Evolutionary conservation across 305 asterid genomes (phyloP).

Genomic region (Rubia occidens): DNA sequence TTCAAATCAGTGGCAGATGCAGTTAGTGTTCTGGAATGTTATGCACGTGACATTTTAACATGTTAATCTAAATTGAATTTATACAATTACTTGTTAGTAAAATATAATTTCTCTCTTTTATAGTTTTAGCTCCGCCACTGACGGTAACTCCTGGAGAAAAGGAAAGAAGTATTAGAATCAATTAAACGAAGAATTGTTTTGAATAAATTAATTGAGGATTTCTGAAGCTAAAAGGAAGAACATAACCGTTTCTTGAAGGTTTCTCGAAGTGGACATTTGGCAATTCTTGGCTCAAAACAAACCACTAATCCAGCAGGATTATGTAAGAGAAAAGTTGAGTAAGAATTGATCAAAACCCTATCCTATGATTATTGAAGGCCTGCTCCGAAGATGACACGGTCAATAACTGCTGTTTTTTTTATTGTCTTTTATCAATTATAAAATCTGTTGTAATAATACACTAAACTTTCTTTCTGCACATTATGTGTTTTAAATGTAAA

Average conservation of each 20-base stretch:
- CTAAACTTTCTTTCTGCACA: too few relatives aligned
- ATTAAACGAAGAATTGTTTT: neutral
- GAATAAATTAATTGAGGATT: too few relatives aligned
- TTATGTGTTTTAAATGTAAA: too few relatives aligned
- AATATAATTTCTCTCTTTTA: too few relatives aligned
- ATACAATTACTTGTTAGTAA: too few relatives aligned
- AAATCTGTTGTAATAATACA: too few relatives aligned
- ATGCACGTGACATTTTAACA: too few relatives aligned
- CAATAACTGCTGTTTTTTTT: neutral
- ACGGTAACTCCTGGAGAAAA: neutral
- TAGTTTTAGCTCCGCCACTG: too few relatives aligned
- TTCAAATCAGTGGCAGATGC: too few relatives aligned
- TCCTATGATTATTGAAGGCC: neutral
- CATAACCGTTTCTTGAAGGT: neutral
- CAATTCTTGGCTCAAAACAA: neutral
- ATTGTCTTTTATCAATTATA: too few relatives aligned
- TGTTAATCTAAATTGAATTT: too few relatives aligned
- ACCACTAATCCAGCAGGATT: neutral
- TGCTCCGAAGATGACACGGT: neutral
- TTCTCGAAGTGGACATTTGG: constrained; percentile 1
- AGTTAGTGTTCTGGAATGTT: too few relatives aligned
- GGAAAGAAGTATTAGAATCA: neutral
- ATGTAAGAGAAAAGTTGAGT: neutral
- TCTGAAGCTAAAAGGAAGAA: neutral
- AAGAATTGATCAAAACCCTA: neutral